phyloP scores from a whole-genome alignment of 768 basidiomycete genomes.

The Tulasnella calospora region DNA sequence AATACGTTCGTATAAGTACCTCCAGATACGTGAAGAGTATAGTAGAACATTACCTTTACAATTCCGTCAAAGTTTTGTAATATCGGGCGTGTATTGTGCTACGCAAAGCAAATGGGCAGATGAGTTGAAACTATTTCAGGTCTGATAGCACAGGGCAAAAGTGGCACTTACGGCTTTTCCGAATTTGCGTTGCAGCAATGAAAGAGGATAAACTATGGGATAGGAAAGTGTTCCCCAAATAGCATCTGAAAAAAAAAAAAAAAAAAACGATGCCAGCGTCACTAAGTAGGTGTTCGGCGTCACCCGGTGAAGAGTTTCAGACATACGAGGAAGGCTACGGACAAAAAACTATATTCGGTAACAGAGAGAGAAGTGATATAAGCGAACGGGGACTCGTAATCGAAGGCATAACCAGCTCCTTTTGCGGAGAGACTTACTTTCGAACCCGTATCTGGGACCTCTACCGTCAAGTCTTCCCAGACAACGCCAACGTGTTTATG shows the following conservation, averaged over 20 bases:
- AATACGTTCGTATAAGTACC: constrained; percentile 30
- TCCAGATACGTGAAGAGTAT: too few species aligned
- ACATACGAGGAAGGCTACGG: constrained; percentile 55
- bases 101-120: constrained; percentile 25
- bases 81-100: constrained; percentile 47
- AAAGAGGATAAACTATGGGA: constrained; percentile 49
- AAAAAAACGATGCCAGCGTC: background rate
- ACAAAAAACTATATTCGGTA: constrained; percentile 46
- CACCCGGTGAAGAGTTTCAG: background rate
- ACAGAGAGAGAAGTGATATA: background rate
- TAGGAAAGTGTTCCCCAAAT: constrained; percentile 50
- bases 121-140: background rate
- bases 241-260: constrained; percentile 50
- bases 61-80: constrained; percentile 49
- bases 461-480: constrained; percentile 65
- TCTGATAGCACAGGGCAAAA: background rate
- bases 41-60: background rate
- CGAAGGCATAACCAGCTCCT: background rate
- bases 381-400: background rate
- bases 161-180: background rate
- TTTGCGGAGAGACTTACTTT: constrained; percentile 44
- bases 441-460: constrained; percentile 53
- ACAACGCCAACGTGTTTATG: constrained; percentile 73
- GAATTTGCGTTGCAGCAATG: constrained; percentile 35
- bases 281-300: too few species aligned